phyloP scores from a whole-genome alignment of 2,329 filamentous ascomycete species.

The Nectriaceae sp. region DNA sequence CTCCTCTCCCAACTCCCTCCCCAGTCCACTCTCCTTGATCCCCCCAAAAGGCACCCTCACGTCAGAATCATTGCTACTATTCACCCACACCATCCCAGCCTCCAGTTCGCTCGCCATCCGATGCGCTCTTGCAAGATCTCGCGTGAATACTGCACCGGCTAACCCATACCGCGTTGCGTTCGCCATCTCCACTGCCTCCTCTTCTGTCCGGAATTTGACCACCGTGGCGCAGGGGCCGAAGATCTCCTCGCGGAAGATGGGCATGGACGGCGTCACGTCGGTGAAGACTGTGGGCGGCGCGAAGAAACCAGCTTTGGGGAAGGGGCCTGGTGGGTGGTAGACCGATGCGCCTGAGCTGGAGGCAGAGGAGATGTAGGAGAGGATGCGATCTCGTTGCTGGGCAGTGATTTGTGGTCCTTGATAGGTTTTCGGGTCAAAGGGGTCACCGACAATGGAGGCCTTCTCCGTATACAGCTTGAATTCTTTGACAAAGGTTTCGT shows the following conservation, averaged over 20 bases:
- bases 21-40: constrained; percentile 35
- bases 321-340: constrained; percentile 10
- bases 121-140: constrained; percentile 46
- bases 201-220: constrained; percentile 28
- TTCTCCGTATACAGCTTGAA: constrained; percentile 59
- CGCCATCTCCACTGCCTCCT: constrained; percentile 29
- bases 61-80: constrained; percentile 36
- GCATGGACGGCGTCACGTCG: constrained; percentile 20
- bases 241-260: constrained; percentile 32
- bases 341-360: constrained; percentile 63
- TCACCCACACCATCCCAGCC: constrained; percentile 51
- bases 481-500: constrained; percentile 62
- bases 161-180: constrained; percentile 54
- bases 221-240: constrained; percentile 34
- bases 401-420: constrained; percentile 70
- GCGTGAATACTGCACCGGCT: constrained; percentile 56
- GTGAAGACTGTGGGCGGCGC: constrained; percentile 32
- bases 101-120: constrained; percentile 51
- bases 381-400: constrained; percentile 63
- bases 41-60: constrained; percentile 34
- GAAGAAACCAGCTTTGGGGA: constrained; percentile 29
- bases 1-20: constrained; percentile 34
- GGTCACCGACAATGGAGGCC: constrained; percentile 63
- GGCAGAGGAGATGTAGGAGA: constrained; percentile 66
- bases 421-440: constrained; percentile 63